These are phyloP conservation scores for Kodamaea hsintzibuensis DNA, from an alignment of 805 yeast genomes.

Conservation along the genomic window DNA sequence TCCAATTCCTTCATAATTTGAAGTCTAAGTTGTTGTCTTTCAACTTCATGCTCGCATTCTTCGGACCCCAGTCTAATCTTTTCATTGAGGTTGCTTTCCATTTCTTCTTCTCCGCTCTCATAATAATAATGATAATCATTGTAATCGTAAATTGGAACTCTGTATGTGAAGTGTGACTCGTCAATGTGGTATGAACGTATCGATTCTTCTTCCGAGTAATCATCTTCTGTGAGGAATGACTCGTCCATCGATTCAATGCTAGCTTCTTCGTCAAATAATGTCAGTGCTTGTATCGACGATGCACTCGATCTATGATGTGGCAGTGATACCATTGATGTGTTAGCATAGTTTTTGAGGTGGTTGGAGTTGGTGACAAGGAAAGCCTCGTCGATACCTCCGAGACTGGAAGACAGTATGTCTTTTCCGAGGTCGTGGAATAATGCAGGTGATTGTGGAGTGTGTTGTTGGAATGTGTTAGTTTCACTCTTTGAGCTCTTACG, in stretches of 20 bases:
- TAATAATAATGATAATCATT: slow-evolving; percentile 14
- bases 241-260: slow-evolving; percentile 20
- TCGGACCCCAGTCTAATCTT: background rate
- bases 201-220: slow-evolving; percentile 18
- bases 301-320: slow-evolving; percentile 19
- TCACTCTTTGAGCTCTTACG: slow-evolving; percentile 1
- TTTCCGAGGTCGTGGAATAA: background rate
- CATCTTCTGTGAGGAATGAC: slow-evolving; percentile 17
- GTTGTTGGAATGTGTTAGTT: background rate
- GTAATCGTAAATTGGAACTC: slow-evolving; percentile 8
- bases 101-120: slow-evolving; percentile 9
- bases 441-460: background rate
- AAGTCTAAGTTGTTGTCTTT: slow-evolving; percentile 38
- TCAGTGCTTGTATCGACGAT: background rate
- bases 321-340: slow-evolving; percentile 11
- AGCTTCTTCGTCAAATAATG: slow-evolving; percentile 3
- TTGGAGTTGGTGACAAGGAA: slow-evolving; percentile 22
- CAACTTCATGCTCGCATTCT: slow-evolving; percentile 29
- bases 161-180: slow-evolving; percentile 4
- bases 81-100: background rate
- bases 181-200: slow-evolving; percentile 12
- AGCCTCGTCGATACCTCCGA: slow-evolving; percentile 25
- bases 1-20: slow-evolving; percentile 39
- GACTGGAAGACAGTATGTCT: background rate
- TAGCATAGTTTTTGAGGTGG: slow-evolving; percentile 15